Percentiles rank a stretch among this genome's conserved stretches.
Conservation (phyloP, 73 alveolate genomes). For the Blepharisma japonicum region DNA sequence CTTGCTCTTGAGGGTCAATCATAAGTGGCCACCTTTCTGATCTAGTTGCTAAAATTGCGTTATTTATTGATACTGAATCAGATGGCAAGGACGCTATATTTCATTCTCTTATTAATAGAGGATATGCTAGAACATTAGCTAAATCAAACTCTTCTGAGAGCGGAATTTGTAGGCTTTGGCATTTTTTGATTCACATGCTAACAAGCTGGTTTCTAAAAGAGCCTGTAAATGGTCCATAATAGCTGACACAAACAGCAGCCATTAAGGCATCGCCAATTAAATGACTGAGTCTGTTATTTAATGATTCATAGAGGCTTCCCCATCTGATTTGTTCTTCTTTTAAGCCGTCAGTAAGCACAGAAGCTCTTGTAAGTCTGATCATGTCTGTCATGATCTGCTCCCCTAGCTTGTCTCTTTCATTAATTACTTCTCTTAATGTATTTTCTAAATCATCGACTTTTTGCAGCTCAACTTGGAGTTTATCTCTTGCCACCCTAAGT, state of each 20-base stretch:
- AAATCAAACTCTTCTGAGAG: constrained; percentile 73
- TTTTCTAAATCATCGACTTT: constrained; percentile 68
- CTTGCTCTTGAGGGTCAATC: constrained; percentile 96
- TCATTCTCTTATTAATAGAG: constrained; percentile 96
- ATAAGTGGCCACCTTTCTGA: constrained; percentile 86
- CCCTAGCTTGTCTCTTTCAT: constrained; percentile 73
- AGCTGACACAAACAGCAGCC: constrained; percentile 86
- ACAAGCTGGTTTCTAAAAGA: constrained; percentile 73
- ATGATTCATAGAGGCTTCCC: constrained; percentile 79
- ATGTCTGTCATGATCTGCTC: constrained; percentile 73
- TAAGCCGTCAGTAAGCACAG: constrained; percentile 73
- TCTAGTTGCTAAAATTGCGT: constrained; percentile 79
- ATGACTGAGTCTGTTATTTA: constrained; percentile 65
- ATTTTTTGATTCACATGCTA: constrained; percentile 61
- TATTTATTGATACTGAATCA: constrained; percentile 92
- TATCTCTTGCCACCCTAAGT: constrained; percentile 63
- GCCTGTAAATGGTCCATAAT: constrained; percentile 95
- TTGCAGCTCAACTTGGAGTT: constrained; percentile 80
- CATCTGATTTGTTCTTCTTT: constrained; percentile 96
- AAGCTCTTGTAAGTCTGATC: constrained; percentile 88
- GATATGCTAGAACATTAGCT: constrained; percentile 82
- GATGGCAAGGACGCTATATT: constrained; percentile 91
- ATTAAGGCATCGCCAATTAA: constrained; percentile 91
- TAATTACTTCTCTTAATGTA: constrained; percentile 73
- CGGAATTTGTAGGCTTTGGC: constrained; percentile 72